A percentile compares a stretch with the other conserved stretches of the same genome.
phyloP scores from a whole-genome alignment of 208 protist genomes.

The Crithidia brevicula region DNA sequence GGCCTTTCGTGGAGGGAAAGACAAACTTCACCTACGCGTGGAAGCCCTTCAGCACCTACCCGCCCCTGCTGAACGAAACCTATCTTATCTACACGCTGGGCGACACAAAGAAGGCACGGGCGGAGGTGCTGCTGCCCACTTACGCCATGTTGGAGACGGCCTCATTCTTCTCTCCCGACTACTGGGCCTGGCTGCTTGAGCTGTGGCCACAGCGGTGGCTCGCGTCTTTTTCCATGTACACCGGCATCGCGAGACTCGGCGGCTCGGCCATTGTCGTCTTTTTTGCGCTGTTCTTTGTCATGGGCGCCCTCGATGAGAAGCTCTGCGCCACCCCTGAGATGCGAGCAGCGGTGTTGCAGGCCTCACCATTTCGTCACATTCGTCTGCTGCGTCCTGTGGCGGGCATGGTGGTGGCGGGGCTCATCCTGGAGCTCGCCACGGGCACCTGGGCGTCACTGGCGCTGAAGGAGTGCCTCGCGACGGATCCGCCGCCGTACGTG shows the following conservation, averaged over 20 bases:
- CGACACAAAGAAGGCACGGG: constrained; percentile 35
- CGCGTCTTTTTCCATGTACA: constrained; percentile 62
- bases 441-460: constrained; percentile 34
- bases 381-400: constrained; percentile 22
- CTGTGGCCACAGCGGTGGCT: constrained; percentile 69
- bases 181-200: constrained; percentile 37
- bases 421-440: constrained; percentile 46
- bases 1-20: constrained; percentile 38
- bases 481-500: constrained; percentile 34
- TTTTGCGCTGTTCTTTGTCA: constrained; percentile 40
- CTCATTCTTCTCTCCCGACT: constrained; percentile 18
- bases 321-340: constrained; percentile 20
- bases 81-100: constrained; percentile 68
- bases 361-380: constrained; percentile 27
- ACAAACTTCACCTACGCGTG: constrained; percentile 68
- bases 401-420: constrained; percentile 30
- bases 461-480: constrained; percentile 52
- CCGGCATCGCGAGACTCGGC: constrained; percentile 45
- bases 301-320: constrained; percentile 30
- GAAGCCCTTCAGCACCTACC: constrained; percentile 62
- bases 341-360: constrained; percentile 11
- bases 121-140: constrained; percentile 35
- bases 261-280: constrained; percentile 51
- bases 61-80: constrained; percentile 50
- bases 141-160: constrained; percentile 31